These are phyloP conservation scores for Lepidium sativum DNA, from an alignment of 345 rosid species.

Conservation along the genomic window DNA sequence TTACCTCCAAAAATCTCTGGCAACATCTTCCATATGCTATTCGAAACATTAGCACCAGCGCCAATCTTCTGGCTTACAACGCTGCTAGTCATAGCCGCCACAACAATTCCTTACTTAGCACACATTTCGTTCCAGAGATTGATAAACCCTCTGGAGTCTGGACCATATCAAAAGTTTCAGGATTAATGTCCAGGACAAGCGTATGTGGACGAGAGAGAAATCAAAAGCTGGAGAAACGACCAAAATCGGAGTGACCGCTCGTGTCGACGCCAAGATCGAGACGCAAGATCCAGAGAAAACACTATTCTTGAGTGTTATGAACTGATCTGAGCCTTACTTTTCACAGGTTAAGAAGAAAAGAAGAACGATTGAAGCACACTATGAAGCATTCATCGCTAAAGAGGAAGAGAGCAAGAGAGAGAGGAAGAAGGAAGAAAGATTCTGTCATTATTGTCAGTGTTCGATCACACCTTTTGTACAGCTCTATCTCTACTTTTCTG, in stretches of 20 bases:
- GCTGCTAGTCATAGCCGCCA: conserved; percentile 36
- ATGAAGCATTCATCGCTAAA: no score
- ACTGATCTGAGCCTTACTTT: no score
- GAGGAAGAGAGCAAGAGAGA: no score
- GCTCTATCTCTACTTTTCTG: no score
- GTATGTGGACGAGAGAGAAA: conserved; percentile 56
- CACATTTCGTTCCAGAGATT: conserved; percentile 39
- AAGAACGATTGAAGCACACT: no score
- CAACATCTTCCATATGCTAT: conserved; percentile 34
- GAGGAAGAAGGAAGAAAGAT: no score
- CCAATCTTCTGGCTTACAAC: conserved; percentile 46
- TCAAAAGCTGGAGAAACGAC: conserved; percentile 38
- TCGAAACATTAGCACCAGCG: conserved; percentile 45
- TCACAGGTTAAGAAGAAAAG: no score
- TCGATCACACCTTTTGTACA: no score
- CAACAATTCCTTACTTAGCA: conserved; percentile 43
- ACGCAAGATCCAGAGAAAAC: conserved; percentile 24
- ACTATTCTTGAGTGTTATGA: conserved; percentile 22
- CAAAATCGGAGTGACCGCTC: conserved; percentile 52
- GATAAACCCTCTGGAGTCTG: conserved; percentile 61
- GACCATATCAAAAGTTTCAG: conserved; percentile 54
- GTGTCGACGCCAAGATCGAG: conserved; percentile 48
- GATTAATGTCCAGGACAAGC: conserved; percentile 39
- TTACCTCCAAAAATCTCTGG: conserved; percentile 36
- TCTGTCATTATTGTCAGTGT: no score